phyloP scores from a whole-genome alignment of 2,329 filamentous ascomycete species.

The Esteya vermicola region DNA sequence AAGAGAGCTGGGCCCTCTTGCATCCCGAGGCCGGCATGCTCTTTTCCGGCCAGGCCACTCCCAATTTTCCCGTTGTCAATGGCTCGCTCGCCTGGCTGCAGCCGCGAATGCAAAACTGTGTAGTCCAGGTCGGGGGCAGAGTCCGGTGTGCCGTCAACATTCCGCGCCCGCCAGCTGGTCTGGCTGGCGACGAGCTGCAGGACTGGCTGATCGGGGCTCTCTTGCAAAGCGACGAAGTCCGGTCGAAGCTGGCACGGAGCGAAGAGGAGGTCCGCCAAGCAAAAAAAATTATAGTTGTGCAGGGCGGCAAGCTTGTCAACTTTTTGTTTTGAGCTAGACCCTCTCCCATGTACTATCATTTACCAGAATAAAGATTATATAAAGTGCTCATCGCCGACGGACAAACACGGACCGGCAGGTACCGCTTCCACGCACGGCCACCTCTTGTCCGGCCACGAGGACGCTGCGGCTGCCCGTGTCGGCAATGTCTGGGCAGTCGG shows the following conservation, averaged over 20 bases:
- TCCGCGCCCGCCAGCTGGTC: constrained; percentile 28
- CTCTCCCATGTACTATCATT: background rate
- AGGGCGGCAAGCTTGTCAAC: constrained; percentile 56
- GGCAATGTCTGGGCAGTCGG: constrained; percentile 44
- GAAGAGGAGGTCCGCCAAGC: constrained; percentile 30
- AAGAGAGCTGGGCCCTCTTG: constrained; percentile 63
- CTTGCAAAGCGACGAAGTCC: constrained; percentile 45
- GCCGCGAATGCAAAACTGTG: constrained; percentile 37
- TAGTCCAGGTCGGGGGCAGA: constrained; percentile 72
- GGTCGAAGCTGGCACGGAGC: constrained; percentile 34
- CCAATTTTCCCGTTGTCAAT: constrained; percentile 44
- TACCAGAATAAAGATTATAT: background rate
- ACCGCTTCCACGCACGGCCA: constrained; percentile 32
- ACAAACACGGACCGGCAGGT: constrained; percentile 31
- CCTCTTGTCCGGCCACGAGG: constrained; percentile 11
- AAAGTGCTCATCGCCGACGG: background rate
- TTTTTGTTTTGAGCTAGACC: constrained; percentile 43
- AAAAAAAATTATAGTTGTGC: constrained; percentile 53
- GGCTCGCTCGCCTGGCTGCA: constrained; percentile 34
- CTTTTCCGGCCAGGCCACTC: constrained; percentile 1
- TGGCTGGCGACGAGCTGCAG: constrained; percentile 32
- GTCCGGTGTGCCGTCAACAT: constrained; percentile 55
- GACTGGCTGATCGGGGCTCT: constrained; percentile 50
- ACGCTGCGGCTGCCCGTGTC: constrained; percentile 14
- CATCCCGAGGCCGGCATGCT: constrained; percentile 14